Evolutionary conservation across 2,329 filamentous ascomycete species (phyloP).

Genomic region (Ploettnerulaceae sp.): DNA sequence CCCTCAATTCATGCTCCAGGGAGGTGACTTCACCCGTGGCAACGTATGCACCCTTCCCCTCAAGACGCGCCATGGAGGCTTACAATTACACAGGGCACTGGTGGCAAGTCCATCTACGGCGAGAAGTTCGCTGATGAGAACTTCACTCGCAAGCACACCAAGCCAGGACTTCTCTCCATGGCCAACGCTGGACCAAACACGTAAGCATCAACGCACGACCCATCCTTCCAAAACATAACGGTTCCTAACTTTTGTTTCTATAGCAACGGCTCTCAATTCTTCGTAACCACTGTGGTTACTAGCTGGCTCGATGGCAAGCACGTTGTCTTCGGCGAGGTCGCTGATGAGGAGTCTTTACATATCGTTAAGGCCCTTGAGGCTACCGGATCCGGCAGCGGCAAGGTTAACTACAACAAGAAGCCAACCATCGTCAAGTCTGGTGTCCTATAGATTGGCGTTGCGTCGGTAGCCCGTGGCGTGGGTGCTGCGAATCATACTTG

Average conservation of each 20-base stretch:
- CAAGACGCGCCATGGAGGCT: slow-evolving; percentile 52
- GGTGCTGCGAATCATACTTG: slow-evolving; percentile 10
- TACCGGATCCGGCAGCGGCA: slow-evolving; percentile 50
- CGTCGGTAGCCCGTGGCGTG: not conserved
- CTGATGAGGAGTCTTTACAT: slow-evolving; percentile 37
- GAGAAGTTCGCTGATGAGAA: slow-evolving; percentile 95
- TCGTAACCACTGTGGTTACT: slow-evolving; percentile 89
- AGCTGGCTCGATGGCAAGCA: slow-evolving; percentile 80
- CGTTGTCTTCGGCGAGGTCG: slow-evolving; percentile 80
- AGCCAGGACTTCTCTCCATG: slow-evolving; percentile 83
- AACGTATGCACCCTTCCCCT: slow-evolving; percentile 58
- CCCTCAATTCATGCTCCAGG: slow-evolving; percentile 91
- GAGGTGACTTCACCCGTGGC: slow-evolving; percentile 88
- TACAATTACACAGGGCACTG: slow-evolving; percentile 57
- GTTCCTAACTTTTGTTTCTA: slow-evolving; percentile 47
- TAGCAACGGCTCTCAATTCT: slow-evolving; percentile 94
- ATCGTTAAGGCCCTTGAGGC: slow-evolving; percentile 59
- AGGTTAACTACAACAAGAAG: slow-evolving; percentile 51
- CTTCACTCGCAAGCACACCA: slow-evolving; percentile 70
- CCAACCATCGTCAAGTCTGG: slow-evolving; percentile 55
- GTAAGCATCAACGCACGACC: slow-evolving; percentile 50
- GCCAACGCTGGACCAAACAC: slow-evolving; percentile 95
- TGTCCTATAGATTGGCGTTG: slow-evolving; percentile 38
- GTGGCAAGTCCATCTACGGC: slow-evolving; percentile 91
- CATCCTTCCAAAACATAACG: slow-evolving; percentile 52